Conservation (phyloP, 2,329 filamentous ascomycete species). For the Claviceps maximensis region DNA sequence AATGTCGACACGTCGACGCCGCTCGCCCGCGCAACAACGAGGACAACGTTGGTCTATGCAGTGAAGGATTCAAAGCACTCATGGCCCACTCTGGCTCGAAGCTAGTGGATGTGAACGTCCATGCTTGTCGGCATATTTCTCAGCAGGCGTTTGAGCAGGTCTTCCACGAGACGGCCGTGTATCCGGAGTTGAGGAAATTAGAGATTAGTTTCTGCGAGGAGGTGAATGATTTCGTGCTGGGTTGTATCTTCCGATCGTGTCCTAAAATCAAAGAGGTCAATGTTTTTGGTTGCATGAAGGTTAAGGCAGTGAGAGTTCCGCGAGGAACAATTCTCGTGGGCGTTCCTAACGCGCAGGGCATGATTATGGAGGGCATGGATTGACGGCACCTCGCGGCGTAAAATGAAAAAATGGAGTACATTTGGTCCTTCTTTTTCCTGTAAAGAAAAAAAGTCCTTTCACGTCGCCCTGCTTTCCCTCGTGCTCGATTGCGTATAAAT, state of each 20-base stretch:
- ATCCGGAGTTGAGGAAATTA: slow-evolving; percentile 55
- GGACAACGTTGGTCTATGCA: slow-evolving; percentile 58
- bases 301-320: slow-evolving; percentile 39
- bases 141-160: slow-evolving; percentile 58
- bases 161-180: slow-evolving; percentile 48
- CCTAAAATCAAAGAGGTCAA: slow-evolving; percentile 46
- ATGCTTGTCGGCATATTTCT: slow-evolving; percentile 72
- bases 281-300: slow-evolving; percentile 54
- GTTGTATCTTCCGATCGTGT: slow-evolving; percentile 49
- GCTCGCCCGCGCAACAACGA: slow-evolving; percentile 51
- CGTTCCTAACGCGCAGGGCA: slow-evolving; percentile 44
- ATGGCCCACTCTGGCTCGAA: slow-evolving; percentile 68
- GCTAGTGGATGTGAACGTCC: slow-evolving; percentile 59
- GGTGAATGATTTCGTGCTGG: slow-evolving; percentile 52
- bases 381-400: not conserved
- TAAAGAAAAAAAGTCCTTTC: no score
- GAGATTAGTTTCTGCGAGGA: slow-evolving; percentile 67
- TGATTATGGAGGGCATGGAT: slow-evolving; percentile 40
- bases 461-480: no score
- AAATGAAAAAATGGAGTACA: no score
- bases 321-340: slow-evolving; percentile 43
- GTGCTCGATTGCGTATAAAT: no score
- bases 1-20: slow-evolving; percentile 66
- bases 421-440: not conserved
- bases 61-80: slow-evolving; percentile 61